Evolutionary conservation across 1,284 basidiomycete genomes (phyloP).

Genomic region (Rhizoctonia solani): DNA sequence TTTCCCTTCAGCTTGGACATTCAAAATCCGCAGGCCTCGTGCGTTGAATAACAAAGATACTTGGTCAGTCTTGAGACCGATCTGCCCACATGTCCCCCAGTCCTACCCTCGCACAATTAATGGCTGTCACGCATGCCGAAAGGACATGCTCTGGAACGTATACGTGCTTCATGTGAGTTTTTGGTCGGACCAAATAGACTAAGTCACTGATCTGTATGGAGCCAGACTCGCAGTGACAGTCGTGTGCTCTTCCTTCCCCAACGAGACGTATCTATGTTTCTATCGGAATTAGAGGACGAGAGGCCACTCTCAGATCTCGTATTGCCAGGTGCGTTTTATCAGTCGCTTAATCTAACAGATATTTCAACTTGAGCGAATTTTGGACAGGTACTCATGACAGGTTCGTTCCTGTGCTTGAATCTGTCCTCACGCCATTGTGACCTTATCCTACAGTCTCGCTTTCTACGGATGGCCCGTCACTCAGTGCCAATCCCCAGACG

Average conservation of each 20-base stretch:
- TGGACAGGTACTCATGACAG: constrained; percentile 67
- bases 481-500: constrained; percentile 60
- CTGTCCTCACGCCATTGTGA: constrained; percentile 16
- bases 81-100: not conserved
- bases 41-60: not conserved
- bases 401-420: constrained; percentile 47
- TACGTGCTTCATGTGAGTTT: constrained; percentile 12
- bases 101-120: not conserved
- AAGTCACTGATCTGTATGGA: not conserved
- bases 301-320: constrained; percentile 68
- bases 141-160: not conserved
- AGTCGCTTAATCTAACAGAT: constrained; percentile 41
- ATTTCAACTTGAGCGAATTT: constrained; percentile 17
- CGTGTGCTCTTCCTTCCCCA: constrained; percentile 58
- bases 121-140: not conserved
- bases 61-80: not conserved
- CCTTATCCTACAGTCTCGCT: constrained; percentile 60
- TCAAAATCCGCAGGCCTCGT: not conserved
- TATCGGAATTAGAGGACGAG: constrained; percentile 67
- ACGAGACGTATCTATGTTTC: constrained; percentile 61
- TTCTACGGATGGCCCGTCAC: constrained; percentile 80
- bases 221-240: not conserved
- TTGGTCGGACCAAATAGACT: too few species aligned
- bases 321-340: constrained; percentile 64
- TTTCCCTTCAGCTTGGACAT: not conserved